These are phyloP conservation scores for Lactarius akahatsu DNA, from an alignment of 768 basidiomycete species.

Conservation along the genomic window DNA sequence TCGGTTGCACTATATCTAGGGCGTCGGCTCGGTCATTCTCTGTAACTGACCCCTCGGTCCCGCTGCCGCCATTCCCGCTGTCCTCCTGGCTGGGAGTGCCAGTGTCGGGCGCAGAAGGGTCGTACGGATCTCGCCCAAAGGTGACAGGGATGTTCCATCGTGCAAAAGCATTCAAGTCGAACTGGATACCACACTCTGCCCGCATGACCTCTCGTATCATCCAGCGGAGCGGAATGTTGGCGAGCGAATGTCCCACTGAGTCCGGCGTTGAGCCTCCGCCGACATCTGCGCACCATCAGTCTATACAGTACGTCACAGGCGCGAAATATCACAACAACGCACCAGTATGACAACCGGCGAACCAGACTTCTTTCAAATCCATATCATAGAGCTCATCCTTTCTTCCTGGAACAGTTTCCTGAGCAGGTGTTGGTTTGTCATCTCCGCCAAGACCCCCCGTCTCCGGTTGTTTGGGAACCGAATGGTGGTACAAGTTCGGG, in stretches of 20 bases:
- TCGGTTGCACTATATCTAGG: slow-evolving; percentile 46
- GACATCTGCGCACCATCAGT: slow-evolving; percentile 17
- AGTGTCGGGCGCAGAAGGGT: too few species aligned
- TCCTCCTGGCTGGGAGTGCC: too few species aligned
- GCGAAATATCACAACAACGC: not conserved
- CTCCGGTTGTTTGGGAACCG: slow-evolving; percentile 33
- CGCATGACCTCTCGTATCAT: slow-evolving; percentile 25
- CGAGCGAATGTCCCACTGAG: slow-evolving; percentile 7
- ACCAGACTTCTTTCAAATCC: slow-evolving; percentile 27
- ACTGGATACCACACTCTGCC: slow-evolving; percentile 14
- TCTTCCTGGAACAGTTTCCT: not conserved
- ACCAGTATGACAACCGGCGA: slow-evolving; percentile 27
- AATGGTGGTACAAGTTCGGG: slow-evolving; percentile 60
- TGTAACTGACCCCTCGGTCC: too few species aligned
- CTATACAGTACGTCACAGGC: not conserved
- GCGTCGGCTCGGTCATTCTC: not conserved
- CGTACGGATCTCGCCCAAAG: not conserved
- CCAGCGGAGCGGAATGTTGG: slow-evolving; percentile 28
- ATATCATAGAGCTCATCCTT: slow-evolving; percentile 5
- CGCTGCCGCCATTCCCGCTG: too few species aligned
- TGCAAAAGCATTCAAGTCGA: slow-evolving; percentile 12
- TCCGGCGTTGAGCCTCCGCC: slow-evolving; percentile 22
- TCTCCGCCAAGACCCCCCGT: too few species aligned
- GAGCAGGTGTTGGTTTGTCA: not conserved
- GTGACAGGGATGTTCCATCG: slow-evolving; percentile 16